Percentiles rank a stretch among this genome's conserved stretches.
These are phyloP conservation scores for Phytophthora sp. DNA, from an alignment of 352 stramenopile genomes.

Conservation along the genomic window DNA sequence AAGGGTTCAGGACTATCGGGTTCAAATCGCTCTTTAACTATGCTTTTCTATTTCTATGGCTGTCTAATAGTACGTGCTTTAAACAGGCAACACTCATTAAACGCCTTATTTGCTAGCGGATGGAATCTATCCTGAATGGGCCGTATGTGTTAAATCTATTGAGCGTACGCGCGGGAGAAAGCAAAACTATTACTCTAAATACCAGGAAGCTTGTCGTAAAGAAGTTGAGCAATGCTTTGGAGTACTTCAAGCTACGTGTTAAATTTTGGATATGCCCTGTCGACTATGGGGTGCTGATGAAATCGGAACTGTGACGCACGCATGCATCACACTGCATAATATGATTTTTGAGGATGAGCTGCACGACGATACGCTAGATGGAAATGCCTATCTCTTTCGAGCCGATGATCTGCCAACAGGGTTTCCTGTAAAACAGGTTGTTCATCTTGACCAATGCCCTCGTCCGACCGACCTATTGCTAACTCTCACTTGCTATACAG, in stretches of 20 bases:
- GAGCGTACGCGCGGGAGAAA: conserved; percentile 3
- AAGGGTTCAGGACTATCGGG: not conserved
- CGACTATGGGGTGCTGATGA: conserved; percentile 10
- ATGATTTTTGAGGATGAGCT: conserved; percentile 19
- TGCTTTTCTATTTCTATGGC: not conserved
- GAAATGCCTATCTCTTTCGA: not conserved
- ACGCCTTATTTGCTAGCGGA: conserved; percentile 14
- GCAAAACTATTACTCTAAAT: conserved; percentile 1
- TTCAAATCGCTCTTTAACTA: not conserved
- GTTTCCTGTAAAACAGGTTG: too few species aligned
- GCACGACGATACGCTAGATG: not conserved
- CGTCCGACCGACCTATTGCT: too few species aligned
- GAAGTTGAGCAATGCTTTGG: conserved; percentile 18
- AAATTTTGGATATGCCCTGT: conserved; percentile 12
- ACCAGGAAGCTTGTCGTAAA: conserved; percentile 17
- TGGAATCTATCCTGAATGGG: conserved; percentile 21
- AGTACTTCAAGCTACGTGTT: conserved; percentile 6
- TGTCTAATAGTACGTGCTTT: not conserved
- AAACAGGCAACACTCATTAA: not conserved
- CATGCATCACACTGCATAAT: conserved; percentile 17
- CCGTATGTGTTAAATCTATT: conserved; percentile 15
- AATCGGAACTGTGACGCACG: conserved; percentile 15
- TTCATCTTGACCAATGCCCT: too few species aligned
- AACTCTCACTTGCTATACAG: too few species aligned
- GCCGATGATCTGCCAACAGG: too few species aligned